phyloP scores from a whole-genome alignment of 2,329 filamentous ascomycete genomes.

The Microsporum canis region DNA sequence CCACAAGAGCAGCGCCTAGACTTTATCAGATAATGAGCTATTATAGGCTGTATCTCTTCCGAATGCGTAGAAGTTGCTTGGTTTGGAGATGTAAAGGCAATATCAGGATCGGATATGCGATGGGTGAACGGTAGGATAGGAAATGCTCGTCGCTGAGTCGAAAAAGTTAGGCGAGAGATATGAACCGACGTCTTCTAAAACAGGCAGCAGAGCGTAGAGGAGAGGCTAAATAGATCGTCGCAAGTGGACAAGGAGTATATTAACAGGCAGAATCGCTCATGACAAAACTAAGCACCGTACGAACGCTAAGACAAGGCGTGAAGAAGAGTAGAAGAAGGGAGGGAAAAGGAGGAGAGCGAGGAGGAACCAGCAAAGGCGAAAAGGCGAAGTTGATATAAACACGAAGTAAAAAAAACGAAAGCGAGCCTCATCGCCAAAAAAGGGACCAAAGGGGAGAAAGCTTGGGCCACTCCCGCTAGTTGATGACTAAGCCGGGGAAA shows the following conservation, averaged over 20 bases:
- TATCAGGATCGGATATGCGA: background rate
- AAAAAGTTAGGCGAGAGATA: background rate
- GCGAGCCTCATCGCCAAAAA: background rate
- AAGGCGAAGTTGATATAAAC: background rate
- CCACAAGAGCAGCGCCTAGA: background rate
- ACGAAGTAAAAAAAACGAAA: background rate
- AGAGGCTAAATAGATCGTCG: background rate
- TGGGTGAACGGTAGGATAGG: background rate
- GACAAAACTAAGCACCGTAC: background rate
- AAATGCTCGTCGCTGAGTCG: background rate
- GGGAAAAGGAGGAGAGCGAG: background rate
- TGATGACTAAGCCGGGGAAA: background rate
- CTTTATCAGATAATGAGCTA: background rate
- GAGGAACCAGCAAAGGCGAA: background rate
- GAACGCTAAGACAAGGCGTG: constrained; percentile 3
- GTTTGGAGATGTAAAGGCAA: background rate
- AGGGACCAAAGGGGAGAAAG: background rate
- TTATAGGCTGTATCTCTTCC: background rate
- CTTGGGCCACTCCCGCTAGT: background rate
- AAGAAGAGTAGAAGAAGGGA: background rate
- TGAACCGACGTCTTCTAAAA: background rate
- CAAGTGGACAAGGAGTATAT: background rate
- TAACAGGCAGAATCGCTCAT: background rate
- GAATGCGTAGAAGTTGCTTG: background rate
- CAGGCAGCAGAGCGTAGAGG: background rate